Conservation (phyloP, 768 basidiomycete species). For the Erythrobasidium yunnanense region DNA sequence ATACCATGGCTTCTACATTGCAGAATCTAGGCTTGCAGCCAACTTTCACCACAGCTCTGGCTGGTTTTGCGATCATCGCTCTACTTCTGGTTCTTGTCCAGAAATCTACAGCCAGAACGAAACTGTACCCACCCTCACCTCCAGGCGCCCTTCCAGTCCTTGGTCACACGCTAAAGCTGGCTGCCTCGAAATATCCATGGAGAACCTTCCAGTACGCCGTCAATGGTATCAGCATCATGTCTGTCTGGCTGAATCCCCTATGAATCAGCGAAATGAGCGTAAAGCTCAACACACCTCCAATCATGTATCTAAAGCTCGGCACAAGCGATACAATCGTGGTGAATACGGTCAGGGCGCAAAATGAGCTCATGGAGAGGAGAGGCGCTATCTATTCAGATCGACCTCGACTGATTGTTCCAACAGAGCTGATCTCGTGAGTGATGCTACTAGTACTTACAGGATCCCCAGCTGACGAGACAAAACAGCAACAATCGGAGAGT, state of each 20-base stretch:
- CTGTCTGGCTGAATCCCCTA: neutral
- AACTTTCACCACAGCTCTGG: too few relatives aligned
- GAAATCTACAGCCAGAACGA: too few relatives aligned
- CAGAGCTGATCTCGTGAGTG: conserved; percentile 15
- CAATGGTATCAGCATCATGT: neutral
- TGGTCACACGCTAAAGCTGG: conserved; percentile 5
- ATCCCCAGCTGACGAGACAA: neutral
- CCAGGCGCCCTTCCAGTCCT: conserved; percentile 9
- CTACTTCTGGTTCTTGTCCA: too few relatives aligned
- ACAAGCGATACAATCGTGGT: conserved; percentile 7
- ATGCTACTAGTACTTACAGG: neutral
- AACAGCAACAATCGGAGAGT: neutral
- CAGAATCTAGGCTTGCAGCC: too few relatives aligned
- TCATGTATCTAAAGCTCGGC: conserved; percentile 22
- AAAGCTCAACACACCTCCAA: neutral
- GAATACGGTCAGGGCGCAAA: conserved; percentile 3
- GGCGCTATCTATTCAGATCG: conserved; percentile 20
- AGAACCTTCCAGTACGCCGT: neutral
- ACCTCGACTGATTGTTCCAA: conserved; percentile 19
- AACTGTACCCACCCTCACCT: neutral
- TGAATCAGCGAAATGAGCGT: neutral
- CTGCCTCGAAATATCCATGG: neutral
- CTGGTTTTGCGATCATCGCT: too few relatives aligned
- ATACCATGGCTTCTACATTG: too few relatives aligned
- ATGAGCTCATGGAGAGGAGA: conserved; percentile 13